Evolutionary conservation across 352 stramenopile genomes (phyloP), one percentile per base, ranked within the genome.

Genomic region (Globisporangium polare): DNA sequence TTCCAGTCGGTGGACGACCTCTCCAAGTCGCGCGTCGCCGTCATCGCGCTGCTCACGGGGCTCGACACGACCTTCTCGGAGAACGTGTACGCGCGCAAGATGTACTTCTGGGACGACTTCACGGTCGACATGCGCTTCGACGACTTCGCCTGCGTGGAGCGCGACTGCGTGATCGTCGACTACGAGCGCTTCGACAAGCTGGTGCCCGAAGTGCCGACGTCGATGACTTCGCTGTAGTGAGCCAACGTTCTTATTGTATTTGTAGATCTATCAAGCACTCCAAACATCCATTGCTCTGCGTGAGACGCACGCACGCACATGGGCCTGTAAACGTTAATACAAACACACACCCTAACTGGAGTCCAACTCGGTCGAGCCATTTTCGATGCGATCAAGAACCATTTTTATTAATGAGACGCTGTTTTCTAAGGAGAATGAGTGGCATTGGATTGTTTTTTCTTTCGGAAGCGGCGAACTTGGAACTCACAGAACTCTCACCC

Each of bases 61-160:
- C 77, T 94, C n/a, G 85, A 94, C 63, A 94, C 80, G 26, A 94
- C 85, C 7, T 94, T 94, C 63, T 83, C 75, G 4, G 85, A 94
- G 58, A 94, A 91, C 62, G 85, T 94, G 41, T 94, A 94, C 54
- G 85, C 85, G 15, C 85, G 85, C 20, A 90, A 92, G 53, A 92
- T 90, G 82, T 94, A 94, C 72, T 94, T 94, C 53, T 94, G 80
- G 80, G 79, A 94, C 52, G 80, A 94, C n/a, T 94, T 94, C 61
- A 84, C 77, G 27, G 91, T 75, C 69, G 76, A 90, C 53, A 85
- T 80, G 74, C 78, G 74, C 53, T 94, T 94, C 55, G 80, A 69
- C 12, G 83, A 94, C 68, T 90, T 89, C 57, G 82, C 83, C n/a
- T 62, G 87, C 35, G 73, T 94, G 37, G 72, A 84, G 59, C 78